These are phyloP conservation scores for Yarrowia keelungensis DNA, from an alignment of 805 yeast species.

Conservation along the genomic window DNA sequence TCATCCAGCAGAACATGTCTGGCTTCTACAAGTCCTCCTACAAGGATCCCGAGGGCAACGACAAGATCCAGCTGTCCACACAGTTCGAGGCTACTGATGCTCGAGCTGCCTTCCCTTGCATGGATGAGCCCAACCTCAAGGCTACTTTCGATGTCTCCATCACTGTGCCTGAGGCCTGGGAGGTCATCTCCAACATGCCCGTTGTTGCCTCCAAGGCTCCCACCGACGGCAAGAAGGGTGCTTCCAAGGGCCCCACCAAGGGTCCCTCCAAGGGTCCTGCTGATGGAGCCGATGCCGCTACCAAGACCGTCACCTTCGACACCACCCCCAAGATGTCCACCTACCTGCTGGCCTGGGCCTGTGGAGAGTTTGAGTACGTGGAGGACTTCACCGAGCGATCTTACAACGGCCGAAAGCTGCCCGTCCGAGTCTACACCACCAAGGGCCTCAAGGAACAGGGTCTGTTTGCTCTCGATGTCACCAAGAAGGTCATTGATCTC, in stretches of 20 bases:
- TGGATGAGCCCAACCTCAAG: conserved; percentile 83
- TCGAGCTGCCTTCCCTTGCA: conserved; percentile 85
- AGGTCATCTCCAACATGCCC: conserved; percentile 53
- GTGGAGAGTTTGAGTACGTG: conserved; percentile 78
- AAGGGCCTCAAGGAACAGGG: conserved; percentile 78
- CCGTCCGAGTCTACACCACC: conserved; percentile 81
- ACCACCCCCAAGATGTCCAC: conserved; percentile 85
- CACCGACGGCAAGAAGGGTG: conserved; percentile 57
- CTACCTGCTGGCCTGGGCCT: conserved; percentile 82
- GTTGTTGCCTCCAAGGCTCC: conserved; percentile 74
- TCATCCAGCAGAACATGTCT: conserved; percentile 78
- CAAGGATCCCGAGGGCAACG: conserved; percentile 61
- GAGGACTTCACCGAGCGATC: conserved; percentile 56
- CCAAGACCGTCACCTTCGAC: conserved; percentile 79
- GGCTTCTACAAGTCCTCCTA: conserved; percentile 80
- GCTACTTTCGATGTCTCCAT: conserved; percentile 72
- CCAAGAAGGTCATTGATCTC: conserved; percentile 75
- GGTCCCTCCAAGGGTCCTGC: conserved; percentile 38
- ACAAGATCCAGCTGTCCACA: conserved; percentile 77
- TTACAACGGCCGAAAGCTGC: conserved; percentile 66
- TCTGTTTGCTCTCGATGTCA: conserved; percentile 72
- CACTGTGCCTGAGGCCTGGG: conserved; percentile 52
- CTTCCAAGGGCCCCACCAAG: conserved; percentile 37
- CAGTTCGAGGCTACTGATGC: conserved; percentile 90
- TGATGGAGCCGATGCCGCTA: conserved; percentile 60